phyloP scores from a whole-genome alignment of 305 asterid genomes.

The Solanum chacoense region DNA sequence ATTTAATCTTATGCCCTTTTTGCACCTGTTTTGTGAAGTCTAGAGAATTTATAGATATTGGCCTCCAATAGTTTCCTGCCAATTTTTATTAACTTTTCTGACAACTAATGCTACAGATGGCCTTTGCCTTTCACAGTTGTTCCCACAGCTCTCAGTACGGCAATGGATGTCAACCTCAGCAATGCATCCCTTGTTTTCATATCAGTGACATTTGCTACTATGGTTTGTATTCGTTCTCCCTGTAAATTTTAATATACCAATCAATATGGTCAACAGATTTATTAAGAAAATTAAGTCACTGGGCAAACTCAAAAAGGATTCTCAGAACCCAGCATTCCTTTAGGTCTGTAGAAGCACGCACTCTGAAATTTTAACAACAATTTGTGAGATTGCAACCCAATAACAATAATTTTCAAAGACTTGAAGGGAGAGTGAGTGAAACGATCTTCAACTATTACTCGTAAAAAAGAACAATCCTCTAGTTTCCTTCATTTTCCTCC shows the following conservation, averaged over 20 bases:
- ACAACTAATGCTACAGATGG: conserved; percentile 94
- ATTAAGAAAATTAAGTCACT: background rate
- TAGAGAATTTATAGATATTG: background rate
- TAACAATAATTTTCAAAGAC: background rate
- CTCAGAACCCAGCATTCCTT: background rate
- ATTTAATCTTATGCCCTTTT: background rate
- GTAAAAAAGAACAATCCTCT: background rate
- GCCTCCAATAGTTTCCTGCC: background rate
- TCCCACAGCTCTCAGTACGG: conserved; percentile 97
- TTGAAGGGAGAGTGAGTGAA: background rate
- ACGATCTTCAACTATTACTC: background rate
- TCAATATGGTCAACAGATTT: background rate
- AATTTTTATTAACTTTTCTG: conserved; percentile 52
- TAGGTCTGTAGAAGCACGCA: background rate
- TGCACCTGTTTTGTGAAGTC: background rate
- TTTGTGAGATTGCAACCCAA: background rate
- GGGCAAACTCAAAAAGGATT: background rate
- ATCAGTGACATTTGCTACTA: conserved; percentile 98
- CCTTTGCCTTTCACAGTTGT: conserved; percentile 98
- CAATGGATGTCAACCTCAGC: conserved; percentile 97
- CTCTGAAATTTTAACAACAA: background rate
- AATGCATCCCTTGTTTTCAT: conserved; percentile 95
- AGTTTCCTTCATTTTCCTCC: conserved; percentile 4
- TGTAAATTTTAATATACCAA: background rate
- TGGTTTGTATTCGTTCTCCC: conserved; percentile 47